Evolutionary conservation across 768 basidiomycete species (phyloP), one percentile per base, ranked within the genome.

Genomic region (Inosperma sp.): DNA sequence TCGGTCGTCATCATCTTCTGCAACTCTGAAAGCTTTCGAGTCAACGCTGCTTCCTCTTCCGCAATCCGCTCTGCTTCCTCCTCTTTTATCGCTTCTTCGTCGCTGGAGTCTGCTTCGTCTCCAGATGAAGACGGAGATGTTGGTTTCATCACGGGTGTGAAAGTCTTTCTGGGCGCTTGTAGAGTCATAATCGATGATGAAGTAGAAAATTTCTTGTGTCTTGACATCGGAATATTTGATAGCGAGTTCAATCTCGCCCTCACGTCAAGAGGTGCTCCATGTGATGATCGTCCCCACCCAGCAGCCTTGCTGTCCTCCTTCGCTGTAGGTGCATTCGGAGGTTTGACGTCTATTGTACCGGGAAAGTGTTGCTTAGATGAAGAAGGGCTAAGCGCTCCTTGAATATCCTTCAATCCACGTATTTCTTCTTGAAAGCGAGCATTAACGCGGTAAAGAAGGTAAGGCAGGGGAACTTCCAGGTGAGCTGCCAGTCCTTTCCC

Each of bases 381-480:
- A 13, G 71, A 63, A 10, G 83, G 79, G 49, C 74, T 79, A n/a
- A 80, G 68, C 29, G 78, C 77, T 22, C 82, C 84, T 35, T 77
- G 78, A 29, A 86, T 81, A 55, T 83, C 84, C 59, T 87, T 84
- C 41, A 92, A 63, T 1, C 86, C 86, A 31, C 86, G 81, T 25
- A 93, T 79, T 62, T 90, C 90, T 65, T 92, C 85, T 63, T 92
- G 88, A 49, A 88, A 92, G 55, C 90, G 77, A 10, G 82, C 83
- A 63, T 90, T 86, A 12, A 88, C 88, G 17, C 90, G 80, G 60
- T 90, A 90, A 8, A 93, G 78, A 23, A 93, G 76, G 65, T 91
- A 93, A 0, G 90, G 90, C 4, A 93, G 68, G 1, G 90, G 90
- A 1, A 91, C 88, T 56, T 84, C 75, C 4, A 93, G 77, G 60